Percentiles rank a stretch among this genome's conserved stretches.
These are phyloP conservation scores for Hypoxylon sp. DNA, from an alignment of 2,329 filamentous ascomycete genomes.

Conservation along the genomic window DNA sequence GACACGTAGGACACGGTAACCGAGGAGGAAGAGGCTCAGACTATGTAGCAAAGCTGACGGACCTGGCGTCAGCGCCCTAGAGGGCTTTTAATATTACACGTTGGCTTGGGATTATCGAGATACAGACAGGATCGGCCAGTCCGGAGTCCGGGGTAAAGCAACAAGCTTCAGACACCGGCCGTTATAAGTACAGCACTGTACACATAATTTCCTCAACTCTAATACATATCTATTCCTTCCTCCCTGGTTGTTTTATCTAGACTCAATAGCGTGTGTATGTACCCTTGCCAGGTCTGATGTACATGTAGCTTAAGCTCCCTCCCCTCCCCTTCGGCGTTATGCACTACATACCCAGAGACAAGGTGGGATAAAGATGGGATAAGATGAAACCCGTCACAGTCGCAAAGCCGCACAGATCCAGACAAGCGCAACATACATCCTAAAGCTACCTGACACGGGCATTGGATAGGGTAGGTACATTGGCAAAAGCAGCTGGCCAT, in stretches of 20 bases:
- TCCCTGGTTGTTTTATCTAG: conserved; percentile 7
- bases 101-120: conserved; percentile 20
- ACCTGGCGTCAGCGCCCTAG: conserved; percentile 32
- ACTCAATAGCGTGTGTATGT: conserved; percentile 10
- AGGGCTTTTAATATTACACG: conserved; percentile 30
- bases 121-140: conserved; percentile 32
- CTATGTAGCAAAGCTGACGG: conserved; percentile 24
- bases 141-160: conserved; percentile 43
- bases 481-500: not conserved
- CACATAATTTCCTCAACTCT: conserved; percentile 17
- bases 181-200: not conserved
- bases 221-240: conserved; percentile 6
- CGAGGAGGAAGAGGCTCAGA: conserved; percentile 29
- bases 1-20: conserved; percentile 12
- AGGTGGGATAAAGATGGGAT: not conserved
- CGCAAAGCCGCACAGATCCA: conserved; percentile 1
- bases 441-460: not conserved
- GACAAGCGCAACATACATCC: conserved; percentile 6
- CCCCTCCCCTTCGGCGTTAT: not conserved
- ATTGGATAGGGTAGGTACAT: not conserved
- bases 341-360: not conserved
- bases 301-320: not conserved
- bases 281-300: not conserved
- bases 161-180: conserved; percentile 6
- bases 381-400: conserved; percentile 6